Base-by-base conservation (phyloP, 148 eudicot species). In the Silene conica region DNA sequence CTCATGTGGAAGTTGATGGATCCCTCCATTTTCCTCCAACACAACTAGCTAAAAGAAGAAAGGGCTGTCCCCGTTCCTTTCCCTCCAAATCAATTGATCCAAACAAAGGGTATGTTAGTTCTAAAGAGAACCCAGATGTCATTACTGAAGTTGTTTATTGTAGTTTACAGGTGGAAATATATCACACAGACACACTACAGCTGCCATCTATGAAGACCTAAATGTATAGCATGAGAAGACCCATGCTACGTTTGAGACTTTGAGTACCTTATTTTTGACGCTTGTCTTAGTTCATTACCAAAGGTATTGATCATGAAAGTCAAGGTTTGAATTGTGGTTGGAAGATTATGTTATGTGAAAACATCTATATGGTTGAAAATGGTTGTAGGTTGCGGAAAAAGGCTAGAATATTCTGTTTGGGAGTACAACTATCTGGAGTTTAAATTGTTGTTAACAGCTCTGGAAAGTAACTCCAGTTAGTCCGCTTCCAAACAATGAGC, bases 341-440 rank as follows among this genome's bases (percentile, higher is more conserved):
- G 62, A 76, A 66, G 72, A 66, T 46, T 78, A 61, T 80, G 82
- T 55, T 79, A 73, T 79, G 82, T 78, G 73, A 59, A 79, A 73
- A 46, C 73, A 56, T 43, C 75, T 64, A 13, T 57, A 45, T 46
- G 62, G 69, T 25, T 50, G 46, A 48, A 67, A 22, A 43, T 46
- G 73, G 67, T 76, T 80, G 59, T 66, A 57, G 69, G 59, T 50
- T 48, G 68, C 63, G 62, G 58, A 63, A 50, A 38, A 65, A 60
- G 25, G 69, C 57, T 77, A 54, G 48, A 80, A 74, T 69, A 66
- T 63, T 74, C 67, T 22, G 38, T 75, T 66, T 80, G 78, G 79
- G 63, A 80, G 82, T 71, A 59, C 61, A 72, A 75, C 79, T 80
- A 75, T 66, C 73, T 76, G 82, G 82, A 80, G 72, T 76, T 80